These are phyloP conservation scores for Kuraishia floccosa DNA, from an alignment of 805 yeast species.

Conservation along the genomic window DNA sequence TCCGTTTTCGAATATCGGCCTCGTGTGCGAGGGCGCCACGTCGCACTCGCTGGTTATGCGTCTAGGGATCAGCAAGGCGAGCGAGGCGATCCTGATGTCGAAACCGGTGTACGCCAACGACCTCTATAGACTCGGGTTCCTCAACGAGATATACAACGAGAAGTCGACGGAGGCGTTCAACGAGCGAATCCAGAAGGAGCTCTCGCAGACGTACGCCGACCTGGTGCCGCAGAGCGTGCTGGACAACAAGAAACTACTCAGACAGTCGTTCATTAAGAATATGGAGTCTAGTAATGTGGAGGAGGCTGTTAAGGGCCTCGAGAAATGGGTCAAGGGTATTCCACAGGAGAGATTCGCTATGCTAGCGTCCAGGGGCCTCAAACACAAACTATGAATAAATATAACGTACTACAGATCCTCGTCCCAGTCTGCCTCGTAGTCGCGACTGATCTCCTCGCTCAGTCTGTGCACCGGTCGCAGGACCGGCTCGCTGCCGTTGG, in stretches of 20 bases:
- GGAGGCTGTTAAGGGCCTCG: constrained; percentile 61
- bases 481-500: too few relatives aligned
- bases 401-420: constrained; percentile 11
- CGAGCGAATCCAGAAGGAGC: constrained; percentile 20
- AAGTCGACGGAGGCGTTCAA: constrained; percentile 29
- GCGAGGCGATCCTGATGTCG: constrained; percentile 63
- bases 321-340: constrained; percentile 58
- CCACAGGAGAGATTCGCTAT: constrained; percentile 61
- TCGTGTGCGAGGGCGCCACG: constrained; percentile 75
- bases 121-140: constrained; percentile 43
- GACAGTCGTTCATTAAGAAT: constrained; percentile 15
- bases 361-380: constrained; percentile 39
- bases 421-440: constrained; percentile 45
- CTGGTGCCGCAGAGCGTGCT: constrained; percentile 33
- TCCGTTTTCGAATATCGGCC: constrained; percentile 76
- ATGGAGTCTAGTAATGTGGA: constrained; percentile 42
- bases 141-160: constrained; percentile 34
- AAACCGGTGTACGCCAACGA: constrained; percentile 54
- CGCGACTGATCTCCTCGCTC: constrained; percentile 39
- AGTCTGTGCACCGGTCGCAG: constrained; percentile 34
- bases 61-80: constrained; percentile 61
- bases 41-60: constrained; percentile 58
- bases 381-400: constrained; percentile 43
- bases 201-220: constrained; percentile 22
- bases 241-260: constrained; percentile 32